Base-by-base conservation (phyloP, 495 filamentous ascomycete species). In the Aspergillus asperescens region DNA sequence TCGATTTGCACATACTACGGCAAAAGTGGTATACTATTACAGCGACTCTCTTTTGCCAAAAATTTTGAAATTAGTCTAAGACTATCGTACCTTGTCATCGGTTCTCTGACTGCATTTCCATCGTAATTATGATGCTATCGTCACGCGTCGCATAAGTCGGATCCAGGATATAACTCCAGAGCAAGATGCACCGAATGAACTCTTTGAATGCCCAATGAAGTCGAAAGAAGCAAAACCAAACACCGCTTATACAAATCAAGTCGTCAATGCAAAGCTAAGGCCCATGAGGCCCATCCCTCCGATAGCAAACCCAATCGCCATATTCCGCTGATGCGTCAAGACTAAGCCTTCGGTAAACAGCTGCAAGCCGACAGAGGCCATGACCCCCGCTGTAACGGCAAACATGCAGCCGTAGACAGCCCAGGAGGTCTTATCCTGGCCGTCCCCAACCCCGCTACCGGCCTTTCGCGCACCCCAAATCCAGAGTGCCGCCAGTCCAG, bases 221-320 rank as follows among this genome's bases (percentile, higher is more conserved):
- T 41, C 16, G 20, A 22, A 46, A 47, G 47, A 51, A 19, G 24
- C 54, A 54, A 27, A 41, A n/a, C 18, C 20, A 24, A 34, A 16
- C 34, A 22, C 15, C 29, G 1, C n/a, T 29, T 39, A 18, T 27
- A 52, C 28, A 34, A 38, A 3, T 64, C 39, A 75, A 28, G 85
- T 81, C 7, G 87, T 91, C 59, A 98, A 74, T 12, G 90, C 94
- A 70, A 84, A 88, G 66, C 89, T 95, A 18, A 90, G 47, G 0
- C 91, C 94, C 74, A 98, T 74, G 43, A 98, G 66, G 0, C 80
- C 84, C 90, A 98, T 98, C 6, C 93, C 93, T 18, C 85, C 68
- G 65, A 97, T 90, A 10, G 86, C 92, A 73, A 88, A 94, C 4
- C 80, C 76, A 56, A 94, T 90, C 60, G 88, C 89, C 64, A 96